These are phyloP conservation scores for Eimeria tenella DNA, from an alignment of 169 alveolate species.

Conservation along the genomic window DNA sequence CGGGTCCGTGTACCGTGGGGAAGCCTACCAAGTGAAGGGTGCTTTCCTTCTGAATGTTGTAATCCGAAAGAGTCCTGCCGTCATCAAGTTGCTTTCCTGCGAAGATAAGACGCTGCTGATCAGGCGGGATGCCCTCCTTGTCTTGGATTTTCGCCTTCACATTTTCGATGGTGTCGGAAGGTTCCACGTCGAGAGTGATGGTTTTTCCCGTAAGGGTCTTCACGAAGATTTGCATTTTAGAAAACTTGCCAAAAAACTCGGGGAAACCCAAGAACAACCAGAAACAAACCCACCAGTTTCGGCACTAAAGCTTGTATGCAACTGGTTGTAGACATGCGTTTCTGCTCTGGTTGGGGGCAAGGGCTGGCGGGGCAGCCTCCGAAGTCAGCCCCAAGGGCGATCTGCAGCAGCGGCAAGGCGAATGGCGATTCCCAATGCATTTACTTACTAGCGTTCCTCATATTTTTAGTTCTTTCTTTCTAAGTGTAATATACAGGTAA, in stretches of 20 bases:
- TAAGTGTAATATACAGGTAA: too few species aligned
- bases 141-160: constrained; percentile 90
- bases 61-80: constrained; percentile 98
- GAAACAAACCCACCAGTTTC: not conserved
- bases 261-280: not conserved
- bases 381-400: constrained; percentile 41
- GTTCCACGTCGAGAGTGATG: constrained; percentile 97
- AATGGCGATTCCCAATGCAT: too few species aligned
- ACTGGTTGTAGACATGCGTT: not conserved
- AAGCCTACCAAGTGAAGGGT: constrained; percentile 83
- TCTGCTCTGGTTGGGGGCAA: constrained; percentile 51
- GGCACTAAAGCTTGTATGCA: too few species aligned
- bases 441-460: too few species aligned
- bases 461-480: too few species aligned
- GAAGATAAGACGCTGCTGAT: constrained; percentile 99
- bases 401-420: not conserved
- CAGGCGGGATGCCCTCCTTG: constrained; percentile 96
- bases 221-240: constrained; percentile 95
- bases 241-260: not conserved
- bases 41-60: constrained; percentile 97
- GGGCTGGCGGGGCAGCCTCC: constrained; percentile 69
- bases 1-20: constrained; percentile 33
- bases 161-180: constrained; percentile 97
- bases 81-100: constrained; percentile 99
- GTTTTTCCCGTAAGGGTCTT: constrained; percentile 98